Conservation (phyloP, 1,284 basidiomycete species). For the Cutaneotrichosporon sp. region DNA sequence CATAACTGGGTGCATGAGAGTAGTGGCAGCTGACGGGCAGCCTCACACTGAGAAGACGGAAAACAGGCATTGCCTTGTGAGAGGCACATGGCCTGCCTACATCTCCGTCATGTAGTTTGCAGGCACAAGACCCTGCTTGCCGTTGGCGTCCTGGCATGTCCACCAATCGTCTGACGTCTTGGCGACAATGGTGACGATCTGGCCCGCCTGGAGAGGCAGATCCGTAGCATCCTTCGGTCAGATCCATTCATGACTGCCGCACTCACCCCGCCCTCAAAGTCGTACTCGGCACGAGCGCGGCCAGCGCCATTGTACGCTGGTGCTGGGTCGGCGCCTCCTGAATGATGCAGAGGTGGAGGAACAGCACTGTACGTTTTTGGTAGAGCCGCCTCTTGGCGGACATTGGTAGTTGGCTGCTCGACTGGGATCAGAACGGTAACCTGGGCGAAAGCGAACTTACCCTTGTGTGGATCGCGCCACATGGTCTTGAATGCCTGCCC, state of each 20-base stretch:
- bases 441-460: constrained; percentile 9
- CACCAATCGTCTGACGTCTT: constrained; percentile 46
- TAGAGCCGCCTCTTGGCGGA: neutral
- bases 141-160: constrained; percentile 43
- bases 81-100: too few species aligned
- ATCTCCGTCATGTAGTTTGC: constrained; percentile 40
- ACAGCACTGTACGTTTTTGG: too few species aligned
- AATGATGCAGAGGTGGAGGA: neutral
- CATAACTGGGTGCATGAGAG: too few species aligned
- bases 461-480: constrained; percentile 37
- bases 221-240: constrained; percentile 34
- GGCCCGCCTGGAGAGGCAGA: constrained; percentile 31
- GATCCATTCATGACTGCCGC: neutral
- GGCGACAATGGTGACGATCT: constrained; percentile 40
- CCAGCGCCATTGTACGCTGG: neutral
- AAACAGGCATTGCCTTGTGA: neutral
- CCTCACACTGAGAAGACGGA: too few species aligned
- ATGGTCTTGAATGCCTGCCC: constrained; percentile 33
- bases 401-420: neutral
- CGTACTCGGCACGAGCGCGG: constrained; percentile 40
- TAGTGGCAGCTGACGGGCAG: neutral
- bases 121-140: constrained; percentile 38
- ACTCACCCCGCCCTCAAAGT: constrained; percentile 37
- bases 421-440: too few species aligned
- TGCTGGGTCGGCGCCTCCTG: neutral